Evolutionary conservation across 2,329 filamentous ascomycete genomes (phyloP), one percentile per base, ranked within the genome.

Genomic region (Clonostachys rhizophaga): DNA sequence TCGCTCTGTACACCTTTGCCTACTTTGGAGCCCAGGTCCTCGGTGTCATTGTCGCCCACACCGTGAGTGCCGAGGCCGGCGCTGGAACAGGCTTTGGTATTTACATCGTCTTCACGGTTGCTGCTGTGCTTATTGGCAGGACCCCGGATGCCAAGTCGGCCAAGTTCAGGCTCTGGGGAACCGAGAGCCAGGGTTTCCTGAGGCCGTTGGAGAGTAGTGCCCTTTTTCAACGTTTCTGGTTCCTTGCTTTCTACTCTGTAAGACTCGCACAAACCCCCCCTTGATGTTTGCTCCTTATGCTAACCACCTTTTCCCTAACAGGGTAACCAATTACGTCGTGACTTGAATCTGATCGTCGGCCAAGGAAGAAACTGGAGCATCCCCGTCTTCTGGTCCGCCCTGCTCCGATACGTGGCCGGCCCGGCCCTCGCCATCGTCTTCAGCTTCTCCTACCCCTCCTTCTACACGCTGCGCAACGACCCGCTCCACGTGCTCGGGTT

Each of bases 241-340:
- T 72, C 50, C 54, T 81, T 34, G 63, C 66, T 1, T 77, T 79
- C 50, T 82, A 81, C 59, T 81, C 77, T n/a, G 77, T 79, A 68
- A 61, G 73, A 43, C 8, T 14, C n/a, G 2, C 14, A 24, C 17
- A 30, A 10, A 30, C 9, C 4, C 24, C 24, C 24, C 24, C 3
- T n/a, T 34, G 16, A 7, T 13, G 6, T 14, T 11, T 30, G 13
- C 34, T 42, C 13, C 12, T 9, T 9, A 5, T 34, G 20, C 47
- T 51, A 34, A 47, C 8, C 10, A 5, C 30, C 24, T 30, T 30
- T 10, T 30, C 24, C 12, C 12, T 33, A 34, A 63, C 45, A 79
- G 75, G 76, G 76, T 43, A 75, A 80, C 51, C 78, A 81, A 65
- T 67, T 82, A 17, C 68, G 72, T 34, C 70, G 69, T 24, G 78